Conservation (phyloP, 1,284 basidiomycete species). For the Ceratobasidium sp. region DNA sequence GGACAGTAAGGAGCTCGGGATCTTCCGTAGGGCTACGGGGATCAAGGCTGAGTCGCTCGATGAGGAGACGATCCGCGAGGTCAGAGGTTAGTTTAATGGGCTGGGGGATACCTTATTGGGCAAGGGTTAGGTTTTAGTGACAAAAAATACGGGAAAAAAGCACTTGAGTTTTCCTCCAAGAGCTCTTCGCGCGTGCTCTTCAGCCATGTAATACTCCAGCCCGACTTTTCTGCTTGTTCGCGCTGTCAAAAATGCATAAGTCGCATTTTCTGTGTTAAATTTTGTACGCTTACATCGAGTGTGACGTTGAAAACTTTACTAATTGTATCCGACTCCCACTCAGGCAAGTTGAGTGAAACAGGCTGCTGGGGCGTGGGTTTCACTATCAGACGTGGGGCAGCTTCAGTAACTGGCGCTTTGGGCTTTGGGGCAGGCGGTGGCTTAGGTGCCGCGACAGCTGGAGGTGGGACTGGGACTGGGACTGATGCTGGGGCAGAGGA, state of each 20-base stretch:
- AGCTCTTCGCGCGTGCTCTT: constrained; percentile 81
- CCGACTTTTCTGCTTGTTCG: constrained; percentile 72
- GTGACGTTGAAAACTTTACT: constrained; percentile 80
- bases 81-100: constrained; percentile 63
- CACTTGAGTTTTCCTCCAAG: constrained; percentile 69
- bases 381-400: constrained; percentile 57
- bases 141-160: constrained; percentile 51
- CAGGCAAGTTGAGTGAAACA: constrained; percentile 64
- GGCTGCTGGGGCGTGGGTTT: constrained; percentile 59
- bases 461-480: constrained; percentile 48
- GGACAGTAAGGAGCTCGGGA: constrained; percentile 77
- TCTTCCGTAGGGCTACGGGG: constrained; percentile 81
- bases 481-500: constrained; percentile 53
- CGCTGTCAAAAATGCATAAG: constrained; percentile 60
- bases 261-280: background rate
- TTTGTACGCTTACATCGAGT: constrained; percentile 70
- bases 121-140: constrained; percentile 30
- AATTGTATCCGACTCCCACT: constrained; percentile 81
- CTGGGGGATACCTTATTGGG: constrained; percentile 49
- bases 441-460: constrained; percentile 49
- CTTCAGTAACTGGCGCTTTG: constrained; percentile 48
- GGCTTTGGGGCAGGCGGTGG: constrained; percentile 55
- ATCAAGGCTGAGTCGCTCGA: constrained; percentile 87
- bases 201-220: constrained; percentile 84
- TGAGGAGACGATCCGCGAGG: constrained; percentile 82